Evolutionary conservation across 2,329 filamentous ascomycete species (phyloP), one percentile per base, ranked within the genome.

Genomic region (Sclerotinia minor): DNA sequence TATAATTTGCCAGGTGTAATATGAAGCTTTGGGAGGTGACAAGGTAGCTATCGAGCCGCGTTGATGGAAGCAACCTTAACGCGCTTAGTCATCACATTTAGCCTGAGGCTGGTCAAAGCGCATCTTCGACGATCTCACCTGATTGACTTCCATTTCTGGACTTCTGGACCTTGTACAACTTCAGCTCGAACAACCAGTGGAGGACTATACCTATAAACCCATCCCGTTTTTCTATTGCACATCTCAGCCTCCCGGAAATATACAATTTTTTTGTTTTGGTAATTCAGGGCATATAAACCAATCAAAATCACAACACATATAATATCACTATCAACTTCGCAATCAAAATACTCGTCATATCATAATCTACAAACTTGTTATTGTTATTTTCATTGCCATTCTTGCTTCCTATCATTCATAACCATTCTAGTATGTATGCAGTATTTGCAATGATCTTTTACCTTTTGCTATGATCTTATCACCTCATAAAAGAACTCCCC

Each of bases 31-130:
- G 35, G 54, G 55, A 45, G 45, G 61, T 60, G 41, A 24, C 52
- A 49, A 67, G 65, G 65, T 65, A 67, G 65, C 65, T 61, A 49
- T 61, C 7, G 47, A 67, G 65, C 65, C 65, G 65, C 65, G 65
- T 67, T 54, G 65, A 61, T 67, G 29, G 52, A 26, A 67, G 59
- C 59, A 61, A 61, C 59, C 59, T 63, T 50, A 9, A 8, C 21
- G 17, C 8, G 65, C 65, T 67, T 67, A 67, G 55, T 67, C 47
- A 67, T 53, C 44, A 21, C 11, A 50, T 26, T 24, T 50, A 63
- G 2, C 59, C 59, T 63, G 45, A 63, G 59, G 59, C n/a, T 41
- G 29, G 45, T 52, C 47, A 63, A 63, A 63, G 45, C 59, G 49
- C 47, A 38, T 4, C 38, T 41, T 41, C 38, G 35, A 38, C 8